Percentiles rank a stretch among this genome's conserved stretches.
Evolutionary conservation across 2,329 filamentous ascomycete genomes (phyloP).

Genomic region (Fusarium sacchari): DNA sequence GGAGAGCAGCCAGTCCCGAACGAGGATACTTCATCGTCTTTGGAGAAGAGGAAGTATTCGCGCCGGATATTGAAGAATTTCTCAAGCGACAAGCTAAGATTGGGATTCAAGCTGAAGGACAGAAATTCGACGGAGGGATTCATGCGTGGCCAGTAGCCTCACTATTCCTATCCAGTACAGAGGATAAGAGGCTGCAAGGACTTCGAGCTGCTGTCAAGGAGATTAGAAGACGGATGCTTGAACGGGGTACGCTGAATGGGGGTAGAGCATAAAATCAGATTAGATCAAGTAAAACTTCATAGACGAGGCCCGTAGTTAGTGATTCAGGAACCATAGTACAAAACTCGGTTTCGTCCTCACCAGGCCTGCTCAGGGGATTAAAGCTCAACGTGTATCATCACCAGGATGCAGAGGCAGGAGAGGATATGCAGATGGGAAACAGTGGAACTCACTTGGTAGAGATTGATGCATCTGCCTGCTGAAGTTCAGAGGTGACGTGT

Average conservation of each 20-base stretch:
- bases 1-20: constrained; percentile 72
- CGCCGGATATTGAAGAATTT: constrained; percentile 72
- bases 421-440: neutral
- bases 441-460: constrained; percentile 17
- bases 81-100: constrained; percentile 64
- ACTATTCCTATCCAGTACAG: constrained; percentile 62
- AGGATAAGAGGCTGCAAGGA: constrained; percentile 62
- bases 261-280: constrained; percentile 60
- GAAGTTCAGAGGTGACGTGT: neutral
- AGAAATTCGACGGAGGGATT: constrained; percentile 73
- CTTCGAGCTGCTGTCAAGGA: constrained; percentile 55
- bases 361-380: constrained; percentile 47
- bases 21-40: constrained; percentile 77
- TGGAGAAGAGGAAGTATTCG: constrained; percentile 82
- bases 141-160: constrained; percentile 85
- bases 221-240: constrained; percentile 48
- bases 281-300: constrained; percentile 70
- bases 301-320: constrained; percentile 40
- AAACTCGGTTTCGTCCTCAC: constrained; percentile 62
- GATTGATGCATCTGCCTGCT: neutral
- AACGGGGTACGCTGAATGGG: constrained; percentile 25
- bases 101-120: constrained; percentile 63
- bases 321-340: constrained; percentile 58
- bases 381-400: constrained; percentile 57
- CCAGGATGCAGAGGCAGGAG: constrained; percentile 5